Base-by-base conservation (phyloP, 1,284 basidiomycete species). In the Cryptococcus amylolentus region DNA sequence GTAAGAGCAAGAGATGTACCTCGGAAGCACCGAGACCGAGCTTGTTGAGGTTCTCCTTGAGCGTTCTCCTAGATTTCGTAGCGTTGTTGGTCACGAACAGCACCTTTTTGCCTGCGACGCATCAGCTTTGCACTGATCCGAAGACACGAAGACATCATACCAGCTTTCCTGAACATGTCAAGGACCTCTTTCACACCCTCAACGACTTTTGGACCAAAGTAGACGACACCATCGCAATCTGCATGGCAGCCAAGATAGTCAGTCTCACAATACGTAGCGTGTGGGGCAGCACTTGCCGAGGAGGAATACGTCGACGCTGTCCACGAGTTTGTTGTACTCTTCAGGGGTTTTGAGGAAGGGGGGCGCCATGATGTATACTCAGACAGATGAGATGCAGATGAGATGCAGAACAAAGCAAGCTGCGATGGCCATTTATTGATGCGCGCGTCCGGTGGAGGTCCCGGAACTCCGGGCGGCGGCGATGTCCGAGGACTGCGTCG, bases 71-170 rank as follows among this genome's bases (percentile, higher is more conserved):
- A 12, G 91, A 94, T 79, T 95, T 94, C 49, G 88, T 92, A n/a
- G 95, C 95, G 73, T 98, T 98, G 80, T 98, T 98, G 31, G 94
- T 97, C 40, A 98, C 93, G 73, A 98, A 99, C 41, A 98, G 80
- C 51, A 98, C 80, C 57, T 84, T 84, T 81, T 98, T 98, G 53
- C 88, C 90, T 87, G 27, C n/a, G 7, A 23, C 8, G 10, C 9
- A 27, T 47, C 45, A 31, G 12, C 12, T 23, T 16, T 16, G 16
- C 44, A 8, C 18, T n/a, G 16, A 26, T 7, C 20, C 12, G 7
- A 23, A 26, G 12, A 18, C 4, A 20, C 20, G 16, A 10, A 4
- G 37, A 41, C 13, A 31, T 35, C 67, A 57, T 43, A 70, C 69
- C 71, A 20, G 58, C 53, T 49, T 61, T 60, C 50, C 86, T 83